Conservation (phyloP, 116 monocot genomes). For the Trichopus zeylanicus region DNA sequence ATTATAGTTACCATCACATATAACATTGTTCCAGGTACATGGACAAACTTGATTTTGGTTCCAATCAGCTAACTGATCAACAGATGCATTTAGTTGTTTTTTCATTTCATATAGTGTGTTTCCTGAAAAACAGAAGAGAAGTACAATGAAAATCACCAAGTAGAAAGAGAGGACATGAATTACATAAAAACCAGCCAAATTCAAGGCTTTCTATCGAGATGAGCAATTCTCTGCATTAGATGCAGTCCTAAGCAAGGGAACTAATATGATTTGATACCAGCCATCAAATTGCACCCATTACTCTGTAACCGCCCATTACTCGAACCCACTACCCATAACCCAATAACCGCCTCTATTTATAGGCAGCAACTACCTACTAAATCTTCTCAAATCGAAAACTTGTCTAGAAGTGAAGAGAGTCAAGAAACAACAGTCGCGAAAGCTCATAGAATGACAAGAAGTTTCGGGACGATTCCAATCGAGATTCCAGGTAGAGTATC, state of each 20-base stretch:
- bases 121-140: conserved; percentile 22
- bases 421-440: no score
- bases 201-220: not conserved
- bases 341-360: no score
- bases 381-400: no score
- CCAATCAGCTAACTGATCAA: conserved; percentile 70
- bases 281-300: no score
- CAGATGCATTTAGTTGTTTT: conserved; percentile 47
- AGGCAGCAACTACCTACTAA: no score
- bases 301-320: no score
- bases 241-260: not conserved
- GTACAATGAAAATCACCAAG: not conserved
- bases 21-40: conserved; percentile 79
- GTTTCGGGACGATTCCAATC: no score
- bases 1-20: conserved; percentile 58
- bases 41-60: conserved; percentile 74
- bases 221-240: not conserved
- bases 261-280: not conserved
- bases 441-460: no score
- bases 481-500: no score
- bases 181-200: not conserved
- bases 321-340: no score
- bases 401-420: no score
- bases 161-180: not conserved
- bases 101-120: conserved; percentile 73